Evolutionary conservation across 1,139 yeast genomes (phyloP), one percentile per base, ranked within the genome.

Genomic region (Protomyces inundatus): DNA sequence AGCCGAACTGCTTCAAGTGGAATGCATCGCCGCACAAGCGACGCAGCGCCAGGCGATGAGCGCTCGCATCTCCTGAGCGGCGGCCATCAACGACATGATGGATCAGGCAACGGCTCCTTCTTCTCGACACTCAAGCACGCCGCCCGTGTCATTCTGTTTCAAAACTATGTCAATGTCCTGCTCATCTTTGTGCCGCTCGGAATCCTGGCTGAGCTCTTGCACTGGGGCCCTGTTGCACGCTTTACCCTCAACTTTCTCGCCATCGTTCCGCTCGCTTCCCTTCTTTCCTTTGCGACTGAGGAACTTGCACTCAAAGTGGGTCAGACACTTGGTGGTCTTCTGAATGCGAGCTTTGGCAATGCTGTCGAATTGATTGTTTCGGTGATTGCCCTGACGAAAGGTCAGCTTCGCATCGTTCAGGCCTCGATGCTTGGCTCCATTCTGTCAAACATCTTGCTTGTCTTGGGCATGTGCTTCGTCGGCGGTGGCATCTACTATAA

Each of bases 391-490:
- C 80, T 95, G 72, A 80, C 78, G 70, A 87, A 88, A 55, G 90
- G 90, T 70, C 97, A 93, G 76, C 84, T 93, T 62, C 82, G 96
- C 69, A 91, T 93, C 72, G 98, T 95, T 52, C 82, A 93, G 76
- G 96, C 98, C 2, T 87, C 96, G 40, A 91, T 93, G 98, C 81
- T 93, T 66, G 99, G 98, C 37, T 88, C 96, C 64, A 88, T 93
- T 68, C 80, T 93, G 66, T 88, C 96, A 59, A 93, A 93, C 76
- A 77, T 90, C 71, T 78, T 93, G 68, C 81, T 95, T 66, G 99
- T 93, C 4, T 80, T 93, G 67, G 98, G 98, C 16, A 88, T 95
- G 76, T 90, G 98, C 73, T 95, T 93, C 73, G 77, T 93, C 39
- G 93, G 90, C 59, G 98, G 98, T 64, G 99, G 98, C 14, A 81